These are phyloP conservation scores for Mycena filopes DNA, from an alignment of 768 basidiomycete genomes.

Conservation along the genomic window DNA sequence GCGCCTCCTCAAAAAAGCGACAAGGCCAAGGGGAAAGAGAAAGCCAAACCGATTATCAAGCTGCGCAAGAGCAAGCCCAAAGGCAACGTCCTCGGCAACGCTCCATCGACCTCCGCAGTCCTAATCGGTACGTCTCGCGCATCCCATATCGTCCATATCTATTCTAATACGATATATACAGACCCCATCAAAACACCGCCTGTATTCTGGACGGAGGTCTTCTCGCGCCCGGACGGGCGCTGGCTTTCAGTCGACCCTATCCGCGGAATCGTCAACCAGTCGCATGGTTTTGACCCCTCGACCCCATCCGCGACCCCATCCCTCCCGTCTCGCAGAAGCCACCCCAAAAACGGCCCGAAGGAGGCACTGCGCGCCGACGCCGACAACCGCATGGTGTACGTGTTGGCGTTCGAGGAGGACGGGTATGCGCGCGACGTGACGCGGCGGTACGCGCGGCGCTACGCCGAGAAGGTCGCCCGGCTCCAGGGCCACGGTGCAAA, in stretches of 20 bases:
- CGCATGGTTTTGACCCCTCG: constrained; percentile 82
- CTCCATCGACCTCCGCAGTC: constrained; percentile 25
- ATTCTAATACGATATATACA: too few species aligned
- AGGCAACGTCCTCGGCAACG: constrained; percentile 54
- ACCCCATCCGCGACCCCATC: constrained; percentile 39
- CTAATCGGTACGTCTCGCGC: constrained; percentile 12
- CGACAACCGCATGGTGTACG: constrained; percentile 93
- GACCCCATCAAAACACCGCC: constrained; percentile 79
- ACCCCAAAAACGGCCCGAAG: too few species aligned
- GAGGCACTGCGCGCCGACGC: constrained; percentile 42
- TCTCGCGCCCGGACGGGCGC: constrained; percentile 87
- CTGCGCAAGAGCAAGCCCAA: constrained; percentile 67
- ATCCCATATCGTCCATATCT: too few species aligned
- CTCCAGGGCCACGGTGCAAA: constrained; percentile 69
- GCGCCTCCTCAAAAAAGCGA: constrained; percentile 49
- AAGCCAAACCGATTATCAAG: constrained; percentile 63
- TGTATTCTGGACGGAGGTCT: constrained; percentile 97
- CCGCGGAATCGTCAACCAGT: constrained; percentile 81
- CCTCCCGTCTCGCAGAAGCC: too few species aligned
- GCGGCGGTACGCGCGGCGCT: constrained; percentile 85
- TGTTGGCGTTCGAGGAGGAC: constrained; percentile 95
- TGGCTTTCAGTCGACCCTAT: constrained; percentile 97
- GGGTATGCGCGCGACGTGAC: constrained; percentile 93
- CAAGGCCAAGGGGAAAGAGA: constrained; percentile 69
- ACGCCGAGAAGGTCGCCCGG: constrained; percentile 82